Base-by-base conservation (phyloP, 805 yeast genomes). In the Lipomyces chichibuensis region DNA sequence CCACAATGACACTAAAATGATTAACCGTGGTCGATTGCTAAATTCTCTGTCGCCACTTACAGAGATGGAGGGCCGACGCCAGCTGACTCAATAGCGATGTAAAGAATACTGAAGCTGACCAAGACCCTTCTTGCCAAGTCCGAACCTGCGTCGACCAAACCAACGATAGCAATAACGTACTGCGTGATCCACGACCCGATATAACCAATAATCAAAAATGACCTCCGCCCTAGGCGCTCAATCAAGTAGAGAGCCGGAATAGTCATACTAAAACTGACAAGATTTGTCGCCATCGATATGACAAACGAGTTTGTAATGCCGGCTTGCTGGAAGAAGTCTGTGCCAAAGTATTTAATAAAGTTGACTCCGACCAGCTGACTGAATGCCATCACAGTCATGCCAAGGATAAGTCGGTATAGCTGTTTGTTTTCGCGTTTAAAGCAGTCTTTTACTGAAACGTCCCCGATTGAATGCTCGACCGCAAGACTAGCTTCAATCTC, bases 331-430 rank as follows among this genome's bases (percentile, higher is more conserved):
- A 93, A 91, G 78, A 92, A 91, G 72, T 88, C 84, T 25, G 94
- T 92, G 57, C 97, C 95, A 77, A 88, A 93, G 80, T 92, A 93
- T 75, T 92, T 91, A 67, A 92, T 89, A 74, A 92, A 92, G 80
- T 92, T 92, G 69, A 92, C 88, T 62, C 98, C 98, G 8, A 96
- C 86, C 74, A 91, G 87, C 80, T 93, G 98, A 78, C 92, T 97
- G 75, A 91, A 81, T n/a, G 91, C 88, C 77, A 91, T 96, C 32
- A 89, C 73, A 3, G 82, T 77, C 64, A 87, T 83, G 63, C 96
- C 96, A 20, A 93, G 87, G 33, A 84, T 66, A 78, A 89, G 81
- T 74, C 76, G 69, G 56, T 75, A 69, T 60, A 73, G 60, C 27
- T 71, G 73, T 14, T 61, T 20, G 53, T 66, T 62, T n/a, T 46